phyloP scores from a whole-genome alignment of 306 rosid species.

The Rosa rugosa region DNA sequence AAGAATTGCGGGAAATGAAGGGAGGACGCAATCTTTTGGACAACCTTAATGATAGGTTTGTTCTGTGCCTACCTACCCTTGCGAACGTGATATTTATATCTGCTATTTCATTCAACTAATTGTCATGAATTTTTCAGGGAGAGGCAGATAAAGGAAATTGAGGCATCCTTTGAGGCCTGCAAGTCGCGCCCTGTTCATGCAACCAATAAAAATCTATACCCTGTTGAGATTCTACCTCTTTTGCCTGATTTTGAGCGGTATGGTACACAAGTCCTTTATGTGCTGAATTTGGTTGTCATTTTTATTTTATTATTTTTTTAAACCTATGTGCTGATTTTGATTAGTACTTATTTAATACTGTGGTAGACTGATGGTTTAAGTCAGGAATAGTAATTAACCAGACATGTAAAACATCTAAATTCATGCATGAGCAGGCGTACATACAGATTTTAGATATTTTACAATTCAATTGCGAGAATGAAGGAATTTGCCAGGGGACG shows the following conservation, averaged over 20 bases:
- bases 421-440: not conserved
- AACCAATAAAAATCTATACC: slow-evolving; percentile 76
- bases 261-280: not conserved
- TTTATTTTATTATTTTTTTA: not conserved
- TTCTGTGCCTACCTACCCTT: slow-evolving; percentile 14
- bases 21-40: slow-evolving; percentile 75
- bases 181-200: slow-evolving; percentile 92
- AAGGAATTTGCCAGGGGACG: not conserved
- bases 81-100: slow-evolving; percentile 1
- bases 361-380: not conserved
- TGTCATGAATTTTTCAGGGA: slow-evolving; percentile 52
- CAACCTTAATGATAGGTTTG: slow-evolving; percentile 70
- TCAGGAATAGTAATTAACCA: not conserved
- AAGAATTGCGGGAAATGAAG: slow-evolving; percentile 84
- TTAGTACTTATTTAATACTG: not conserved
- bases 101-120: slow-evolving; percentile 11
- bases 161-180: slow-evolving; percentile 98
- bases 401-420: slow-evolving; percentile 3
- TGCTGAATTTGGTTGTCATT: not conserved
- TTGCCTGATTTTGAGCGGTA: slow-evolving; percentile 90
- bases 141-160: slow-evolving; percentile 90
- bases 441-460: not conserved
- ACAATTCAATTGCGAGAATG: not conserved
- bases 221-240: slow-evolving; percentile 91
- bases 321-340: not conserved